phyloP scores from a whole-genome alignment of 23 red algal species.

The Cyanidiococcus yangmingshanensis region DNA sequence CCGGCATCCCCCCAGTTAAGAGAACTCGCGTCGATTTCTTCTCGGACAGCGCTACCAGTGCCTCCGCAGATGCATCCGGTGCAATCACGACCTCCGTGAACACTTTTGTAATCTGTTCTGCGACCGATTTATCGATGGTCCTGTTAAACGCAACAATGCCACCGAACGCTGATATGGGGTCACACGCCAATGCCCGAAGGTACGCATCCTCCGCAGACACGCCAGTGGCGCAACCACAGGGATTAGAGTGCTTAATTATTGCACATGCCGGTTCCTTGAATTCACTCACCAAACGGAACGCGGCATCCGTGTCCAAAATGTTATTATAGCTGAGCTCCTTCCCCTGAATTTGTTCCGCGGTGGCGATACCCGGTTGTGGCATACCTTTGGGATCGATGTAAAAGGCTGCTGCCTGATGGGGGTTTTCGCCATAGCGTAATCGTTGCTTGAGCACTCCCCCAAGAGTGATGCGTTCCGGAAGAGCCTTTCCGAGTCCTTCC shows the following conservation, averaged over 20 bases:
- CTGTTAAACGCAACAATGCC: constrained; percentile 83
- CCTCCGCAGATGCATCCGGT: constrained; percentile 75
- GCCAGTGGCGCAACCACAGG: constrained; percentile 77
- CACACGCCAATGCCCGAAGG: constrained; percentile 72
- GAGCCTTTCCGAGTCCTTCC: constrained; percentile 26
- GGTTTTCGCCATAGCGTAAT: constrained; percentile 94
- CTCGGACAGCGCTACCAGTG: constrained; percentile 39
- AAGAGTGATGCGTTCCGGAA: constrained; percentile 44
- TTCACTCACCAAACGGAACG: constrained; percentile 79
- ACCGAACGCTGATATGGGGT: constrained; percentile 88
- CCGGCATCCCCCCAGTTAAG: constrained; percentile 71
- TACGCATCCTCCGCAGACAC: constrained; percentile 74
- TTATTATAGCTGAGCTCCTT: constrained; percentile 99
- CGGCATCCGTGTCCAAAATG: constrained; percentile 89
- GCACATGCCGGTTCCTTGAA: constrained; percentile 43
- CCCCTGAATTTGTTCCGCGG: constrained; percentile 80
- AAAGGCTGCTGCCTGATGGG: constrained; percentile 88
- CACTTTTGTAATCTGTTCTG: constrained; percentile 69
- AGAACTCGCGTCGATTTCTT: constrained; percentile 88
- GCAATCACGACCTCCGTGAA: constrained; percentile 95
- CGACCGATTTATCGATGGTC: constrained; percentile 62
- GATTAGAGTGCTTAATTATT: constrained; percentile 97
- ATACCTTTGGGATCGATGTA: constrained; percentile 25
- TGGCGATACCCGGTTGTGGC: constrained; percentile 29
- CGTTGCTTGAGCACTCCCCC: constrained; percentile 60